Evolutionary conservation across 208 protist species (phyloP).

Genomic region (Leishmania mexicana): DNA sequence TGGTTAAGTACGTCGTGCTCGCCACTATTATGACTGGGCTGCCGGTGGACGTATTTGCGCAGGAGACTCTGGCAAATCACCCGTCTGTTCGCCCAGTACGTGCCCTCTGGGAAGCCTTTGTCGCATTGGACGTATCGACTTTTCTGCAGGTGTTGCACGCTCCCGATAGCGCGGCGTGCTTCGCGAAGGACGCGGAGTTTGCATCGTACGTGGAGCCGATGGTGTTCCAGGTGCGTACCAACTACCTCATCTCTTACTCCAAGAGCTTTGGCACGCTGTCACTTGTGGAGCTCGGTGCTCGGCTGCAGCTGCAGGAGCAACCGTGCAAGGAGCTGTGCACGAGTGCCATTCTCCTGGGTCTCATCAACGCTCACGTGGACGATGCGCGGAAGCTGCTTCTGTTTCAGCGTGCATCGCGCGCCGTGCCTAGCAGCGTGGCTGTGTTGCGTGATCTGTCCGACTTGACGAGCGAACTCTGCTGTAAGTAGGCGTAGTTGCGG

Average conservation of each 20-base stretch:
- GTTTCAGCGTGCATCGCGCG: conserved; percentile 21
- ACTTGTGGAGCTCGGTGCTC: conserved; percentile 42
- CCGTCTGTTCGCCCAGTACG: conserved; percentile 24
- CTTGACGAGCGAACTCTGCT: conserved; percentile 24
- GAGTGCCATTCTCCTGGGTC: conserved; percentile 91
- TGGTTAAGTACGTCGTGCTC: conserved; percentile 89
- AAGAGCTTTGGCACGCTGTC: conserved; percentile 86
- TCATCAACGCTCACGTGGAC: conserved; percentile 63
- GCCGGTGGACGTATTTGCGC: conserved; percentile 39
- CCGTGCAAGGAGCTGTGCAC: conserved; percentile 92
- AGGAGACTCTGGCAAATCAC: conserved; percentile 47
- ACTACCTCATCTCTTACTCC: conserved; percentile 90
- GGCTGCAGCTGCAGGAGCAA: conserved; percentile 78
- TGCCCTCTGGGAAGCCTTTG: conserved; percentile 46
- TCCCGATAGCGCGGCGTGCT: conserved; percentile 37
- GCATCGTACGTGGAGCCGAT: conserved; percentile 89
- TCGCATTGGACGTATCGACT: conserved; percentile 51
- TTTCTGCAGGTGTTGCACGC: conserved; percentile 91
- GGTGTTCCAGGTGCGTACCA: conserved; percentile 90
- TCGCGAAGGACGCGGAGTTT: conserved; percentile 93
- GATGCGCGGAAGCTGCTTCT: conserved; percentile 37
- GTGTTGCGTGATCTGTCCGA: conserved; percentile 15
- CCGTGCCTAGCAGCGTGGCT: conserved; percentile 2
- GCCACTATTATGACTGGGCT: conserved; percentile 80
- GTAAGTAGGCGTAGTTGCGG: neutral